These are phyloP conservation scores for Sisymbrium altissimum DNA, from an alignment of 345 rosid species.

Conservation along the genomic window DNA sequence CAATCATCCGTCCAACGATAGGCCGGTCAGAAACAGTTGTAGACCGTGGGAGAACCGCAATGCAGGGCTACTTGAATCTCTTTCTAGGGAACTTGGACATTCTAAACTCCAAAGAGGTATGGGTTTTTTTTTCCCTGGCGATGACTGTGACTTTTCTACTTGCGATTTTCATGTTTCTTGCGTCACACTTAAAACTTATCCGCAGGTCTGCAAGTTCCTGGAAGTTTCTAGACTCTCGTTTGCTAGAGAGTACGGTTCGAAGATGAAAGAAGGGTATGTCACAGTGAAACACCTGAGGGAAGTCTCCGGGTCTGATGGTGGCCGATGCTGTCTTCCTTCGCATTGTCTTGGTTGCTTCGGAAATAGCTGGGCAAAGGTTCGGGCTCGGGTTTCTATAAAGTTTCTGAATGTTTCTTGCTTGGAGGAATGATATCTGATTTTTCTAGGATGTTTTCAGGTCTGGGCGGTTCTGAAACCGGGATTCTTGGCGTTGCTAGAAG, in stretches of 20 bases:
- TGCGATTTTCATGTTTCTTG: constrained; percentile 10
- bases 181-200: not conserved
- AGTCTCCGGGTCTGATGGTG: constrained; percentile 28
- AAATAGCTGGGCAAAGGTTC: constrained; percentile 72
- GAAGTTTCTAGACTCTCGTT: constrained; percentile 92
- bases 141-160: not conserved
- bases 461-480: constrained; percentile 98
- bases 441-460: constrained; percentile 41
- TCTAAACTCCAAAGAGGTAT: constrained; percentile 82
- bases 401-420: not conserved
- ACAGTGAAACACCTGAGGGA: constrained; percentile 63
- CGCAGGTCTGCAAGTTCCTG: constrained; percentile 88
- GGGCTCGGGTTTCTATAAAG: not conserved
- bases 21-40: constrained; percentile 63
- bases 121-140: not conserved
- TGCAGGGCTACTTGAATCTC: constrained; percentile 87
- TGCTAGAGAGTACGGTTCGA: constrained; percentile 72
- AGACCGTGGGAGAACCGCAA: constrained; percentile 71
- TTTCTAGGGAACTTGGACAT: constrained; percentile 86
- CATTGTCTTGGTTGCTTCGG: constrained; percentile 52
- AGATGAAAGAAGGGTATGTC: constrained; percentile 88
- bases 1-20: constrained; percentile 66
- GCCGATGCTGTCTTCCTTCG: constrained; percentile 43
- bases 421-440: not conserved
- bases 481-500: constrained; percentile 82